A percentile compares a stretch with the other conserved stretches of the same genome.
These are phyloP conservation scores for Hyphopichia buzzinii DNA, from an alignment of 1,139 yeast genomes.

Conservation along the genomic window DNA sequence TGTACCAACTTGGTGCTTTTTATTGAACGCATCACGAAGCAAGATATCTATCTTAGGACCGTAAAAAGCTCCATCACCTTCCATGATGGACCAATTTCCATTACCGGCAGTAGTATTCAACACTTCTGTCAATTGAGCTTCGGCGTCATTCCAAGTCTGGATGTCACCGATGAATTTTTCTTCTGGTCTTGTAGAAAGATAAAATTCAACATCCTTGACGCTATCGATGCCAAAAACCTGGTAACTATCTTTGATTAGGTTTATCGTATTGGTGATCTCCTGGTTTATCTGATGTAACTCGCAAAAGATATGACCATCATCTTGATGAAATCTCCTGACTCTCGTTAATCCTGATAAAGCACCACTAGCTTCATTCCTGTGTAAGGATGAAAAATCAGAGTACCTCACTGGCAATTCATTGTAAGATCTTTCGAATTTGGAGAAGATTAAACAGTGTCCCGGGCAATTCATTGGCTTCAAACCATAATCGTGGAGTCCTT, in stretches of 20 bases:
- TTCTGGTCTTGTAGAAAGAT: conserved; percentile 87
- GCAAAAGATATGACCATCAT: conserved; percentile 97
- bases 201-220: conserved; percentile 55
- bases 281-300: conserved; percentile 73
- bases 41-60: conserved; percentile 94
- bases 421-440: conserved; percentile 79
- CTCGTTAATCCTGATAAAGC: conserved; percentile 93
- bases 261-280: conserved; percentile 75
- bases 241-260: conserved; percentile 75
- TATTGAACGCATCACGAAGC: conserved; percentile 77
- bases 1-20: conserved; percentile 93
- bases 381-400: conserved; percentile 92
- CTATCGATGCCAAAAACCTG: conserved; percentile 66
- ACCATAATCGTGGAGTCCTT: conserved; percentile 62
- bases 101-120: conserved; percentile 54
- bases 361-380: conserved; percentile 94
- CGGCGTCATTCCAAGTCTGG: conserved; percentile 85
- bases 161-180: conserved; percentile 78
- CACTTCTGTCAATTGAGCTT: conserved; percentile 63
- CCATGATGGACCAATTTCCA: conserved; percentile 68
- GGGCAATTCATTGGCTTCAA: conserved; percentile 99
- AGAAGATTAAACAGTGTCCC: conserved; percentile 89
- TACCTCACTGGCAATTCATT: conserved; percentile 86
- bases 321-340: conserved; percentile 96
- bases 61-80: conserved; percentile 97